Evolutionary conservation across 192 early-diverging fungal species (phyloP).

Genomic region (Rhizophagus clarus): DNA sequence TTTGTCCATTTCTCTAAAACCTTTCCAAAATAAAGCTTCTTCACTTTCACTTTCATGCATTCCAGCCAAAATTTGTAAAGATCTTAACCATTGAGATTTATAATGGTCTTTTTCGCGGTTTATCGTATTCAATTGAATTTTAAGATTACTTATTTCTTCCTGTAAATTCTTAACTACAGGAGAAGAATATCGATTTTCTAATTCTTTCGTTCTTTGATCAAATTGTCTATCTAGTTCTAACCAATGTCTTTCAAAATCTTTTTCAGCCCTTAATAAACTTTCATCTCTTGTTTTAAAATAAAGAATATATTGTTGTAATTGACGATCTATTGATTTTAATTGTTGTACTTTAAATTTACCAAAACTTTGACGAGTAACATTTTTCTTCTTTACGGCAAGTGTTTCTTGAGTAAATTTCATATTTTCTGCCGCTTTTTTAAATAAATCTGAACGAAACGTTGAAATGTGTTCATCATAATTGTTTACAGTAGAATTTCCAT

Average conservation of each 20-base stretch:
- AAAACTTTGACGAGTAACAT: background rate
- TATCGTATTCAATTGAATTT: slow-evolving; percentile 6
- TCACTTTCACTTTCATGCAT: slow-evolving; percentile 10
- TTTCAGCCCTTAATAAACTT: slow-evolving; percentile 28
- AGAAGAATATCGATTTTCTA: background rate
- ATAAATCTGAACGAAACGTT: slow-evolving; percentile 26
- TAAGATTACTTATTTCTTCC: slow-evolving; percentile 1
- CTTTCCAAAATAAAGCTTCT: slow-evolving; percentile 9
- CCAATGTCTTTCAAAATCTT: slow-evolving; percentile 28
- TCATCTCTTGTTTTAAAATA: slow-evolving; percentile 33
- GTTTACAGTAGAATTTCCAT: background rate
- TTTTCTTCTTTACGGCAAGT: slow-evolving; percentile 11
- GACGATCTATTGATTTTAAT: slow-evolving; percentile 26
- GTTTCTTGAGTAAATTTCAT: slow-evolving; percentile 27
- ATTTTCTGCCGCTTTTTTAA: slow-evolving; percentile 30
- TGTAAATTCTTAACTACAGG: background rate
- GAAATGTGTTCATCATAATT: background rate
- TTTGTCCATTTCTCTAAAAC: slow-evolving; percentile 8
- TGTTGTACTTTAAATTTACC: slow-evolving; percentile 26
- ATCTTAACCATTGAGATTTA: slow-evolving; percentile 24
- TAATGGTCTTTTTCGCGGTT: background rate
- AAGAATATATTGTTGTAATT: slow-evolving; percentile 27
- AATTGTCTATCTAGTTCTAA: slow-evolving; percentile 32
- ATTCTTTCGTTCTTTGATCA: slow-evolving; percentile 13
- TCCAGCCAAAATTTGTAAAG: slow-evolving; percentile 23